Evolutionary conservation across 179 eudicot genomes (phyloP), one percentile per base, ranked within the genome.

Genomic region (Silene vulgaris): DNA sequence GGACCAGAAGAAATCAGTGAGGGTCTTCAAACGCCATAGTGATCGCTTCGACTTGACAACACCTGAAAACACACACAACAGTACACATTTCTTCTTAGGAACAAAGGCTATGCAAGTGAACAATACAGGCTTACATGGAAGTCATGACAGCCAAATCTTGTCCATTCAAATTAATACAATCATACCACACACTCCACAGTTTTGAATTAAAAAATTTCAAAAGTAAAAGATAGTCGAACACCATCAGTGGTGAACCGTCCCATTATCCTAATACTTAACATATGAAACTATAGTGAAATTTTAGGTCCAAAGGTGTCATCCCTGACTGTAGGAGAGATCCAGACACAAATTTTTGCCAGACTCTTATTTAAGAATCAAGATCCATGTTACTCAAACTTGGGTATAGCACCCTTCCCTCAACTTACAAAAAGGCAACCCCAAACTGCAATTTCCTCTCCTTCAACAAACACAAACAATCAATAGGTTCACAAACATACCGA

Each of bases 41-140:
- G 97, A 88, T 48, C 84, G 82, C 87, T 90, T 87, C 4, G 90
- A 79, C 78, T 89, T 90, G 52, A 92, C 94, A 74, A 90, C 96
- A 85, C 97, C 97, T 92, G 83, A 26, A 65, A 67, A 37, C n/a
- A 62, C 75, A 74, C 23, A 50, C 19, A 23, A 26, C 59, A 19
- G 26, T 59, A 12, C 12, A 28, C 21, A 54, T 2, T 63, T 56
- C 9, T 13, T 56, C n/a, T 56, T 29, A 14, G 64, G n/a, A 68
- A 35, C 11, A 68, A 68, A 43, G 57, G 57, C 23, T 8, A 8
- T 32, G 23, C 19, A 45, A 67, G 71, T 11, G 45, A 65, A 65
- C 20, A 30, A 30, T 28, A 28, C 37, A 63, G 1, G 14, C 35
- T 65, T 65, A 17, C 37, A 37, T 37, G 26, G 20, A 67, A 16